Conservation (phyloP, 2,329 filamentous ascomycete species). For the Hypomyces perniciosus region DNA sequence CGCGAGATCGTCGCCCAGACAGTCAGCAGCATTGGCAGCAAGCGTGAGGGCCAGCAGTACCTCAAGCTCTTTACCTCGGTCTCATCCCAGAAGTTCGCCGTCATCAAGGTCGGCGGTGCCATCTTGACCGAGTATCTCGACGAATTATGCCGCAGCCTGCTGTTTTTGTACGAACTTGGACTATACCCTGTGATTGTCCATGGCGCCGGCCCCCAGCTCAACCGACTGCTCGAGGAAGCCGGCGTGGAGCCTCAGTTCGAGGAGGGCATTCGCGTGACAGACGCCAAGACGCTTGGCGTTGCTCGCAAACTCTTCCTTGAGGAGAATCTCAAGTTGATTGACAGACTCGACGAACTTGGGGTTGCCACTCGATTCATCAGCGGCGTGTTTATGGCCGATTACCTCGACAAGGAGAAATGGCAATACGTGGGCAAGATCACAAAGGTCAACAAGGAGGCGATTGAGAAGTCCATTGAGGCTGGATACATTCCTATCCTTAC, state of each 20-base stretch:
- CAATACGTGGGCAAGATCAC: slow-evolving; percentile 94
- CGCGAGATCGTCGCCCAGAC: slow-evolving; percentile 44
- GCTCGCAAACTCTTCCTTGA: slow-evolving; percentile 90
- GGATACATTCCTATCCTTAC: slow-evolving; percentile 90
- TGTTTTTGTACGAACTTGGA: slow-evolving; percentile 90
- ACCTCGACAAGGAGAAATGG: slow-evolving; percentile 94
- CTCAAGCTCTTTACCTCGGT: slow-evolving; percentile 96
- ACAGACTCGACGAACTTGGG: slow-evolving; percentile 83
- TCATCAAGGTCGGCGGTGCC: slow-evolving; percentile 96
- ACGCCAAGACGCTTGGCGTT: slow-evolving; percentile 87
- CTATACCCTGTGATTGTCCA: slow-evolving; percentile 95
- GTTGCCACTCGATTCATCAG: slow-evolving; percentile 85
- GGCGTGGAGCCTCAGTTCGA: slow-evolving; percentile 94
- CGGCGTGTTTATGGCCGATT: slow-evolving; percentile 88
- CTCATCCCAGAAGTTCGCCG: slow-evolving; percentile 92
- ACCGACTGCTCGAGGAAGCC: slow-evolving; percentile 80
- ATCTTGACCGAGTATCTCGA: slow-evolving; percentile 93
- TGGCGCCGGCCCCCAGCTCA: slow-evolving; percentile 90
- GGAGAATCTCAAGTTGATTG: slow-evolving; percentile 88
- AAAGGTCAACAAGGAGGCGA: slow-evolving; percentile 81
- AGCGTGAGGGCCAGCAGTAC: slow-evolving; percentile 95
- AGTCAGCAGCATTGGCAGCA: slow-evolving; percentile 91
- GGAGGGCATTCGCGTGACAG: slow-evolving; percentile 91
- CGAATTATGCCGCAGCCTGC: slow-evolving; percentile 80
- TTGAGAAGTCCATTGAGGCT: slow-evolving; percentile 84